Evolutionary conservation across 257 asterid species (phyloP), one percentile per base, ranked within the genome.

Genomic region (Scutellaria minor): DNA sequence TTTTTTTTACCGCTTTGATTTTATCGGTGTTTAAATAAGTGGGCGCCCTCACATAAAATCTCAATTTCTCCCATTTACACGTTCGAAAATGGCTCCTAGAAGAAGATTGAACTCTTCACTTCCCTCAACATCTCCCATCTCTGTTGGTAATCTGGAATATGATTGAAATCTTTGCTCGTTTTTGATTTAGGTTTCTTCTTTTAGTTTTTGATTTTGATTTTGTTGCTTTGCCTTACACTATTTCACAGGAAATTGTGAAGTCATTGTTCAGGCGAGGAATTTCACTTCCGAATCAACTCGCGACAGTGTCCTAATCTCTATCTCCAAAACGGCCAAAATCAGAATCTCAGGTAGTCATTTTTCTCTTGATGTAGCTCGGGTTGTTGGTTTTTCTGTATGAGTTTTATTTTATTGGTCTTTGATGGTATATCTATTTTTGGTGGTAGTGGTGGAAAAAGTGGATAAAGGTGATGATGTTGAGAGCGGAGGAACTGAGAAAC

Each of bases 211-310:
- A 48, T 39, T 62, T 63, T 27, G 44, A 48, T 39, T 51, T 69
- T 39, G 63, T 47, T 51, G n/a, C 12, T 39, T 51, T 15, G 12
- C 40, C 20, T 6, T n/a, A 44, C 53, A 58, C 15, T 15, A 72
- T 71, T 62, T 51, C 35, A 5, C 83, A 89, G 97, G 96, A 51
- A 91, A 89, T 52, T 91, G 95, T 78, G 77, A 87, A 77, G 91
- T 91, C 12, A 37, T 51, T 45, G 91, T 90, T 72, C 90, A 83
- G 57, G 91, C 93, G 12, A 77, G 56, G 75, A 81, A 79, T 6
- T 88, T 86, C 74, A 80, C 77, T 2, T 74, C 90, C 35, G 87
- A 89, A 70, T 69, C 65, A 48, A 57, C 75, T 74, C 73, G 77
- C 14, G 79, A 82, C 11, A 66, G 80, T 59, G 82, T 91, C 52